Conservation (phyloP, 805 yeast species). For the Cephaloascus fragrans region DNA sequence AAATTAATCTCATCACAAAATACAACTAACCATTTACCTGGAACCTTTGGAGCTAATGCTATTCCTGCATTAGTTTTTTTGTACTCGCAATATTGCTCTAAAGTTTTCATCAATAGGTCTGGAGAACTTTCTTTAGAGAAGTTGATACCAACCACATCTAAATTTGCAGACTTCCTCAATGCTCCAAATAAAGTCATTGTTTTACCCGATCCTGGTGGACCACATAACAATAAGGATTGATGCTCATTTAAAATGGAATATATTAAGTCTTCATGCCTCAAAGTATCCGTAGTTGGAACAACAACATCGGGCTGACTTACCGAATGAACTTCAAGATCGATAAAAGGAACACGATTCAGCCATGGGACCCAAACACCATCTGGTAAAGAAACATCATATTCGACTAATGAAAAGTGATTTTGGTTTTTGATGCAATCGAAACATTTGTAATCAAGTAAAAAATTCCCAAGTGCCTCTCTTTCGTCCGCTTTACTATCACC, state of each 20-base stretch:
- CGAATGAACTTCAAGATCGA: slow-evolving; percentile 46
- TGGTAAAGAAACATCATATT: slow-evolving; percentile 33
- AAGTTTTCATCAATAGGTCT: slow-evolving; percentile 42
- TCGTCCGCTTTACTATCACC: slow-evolving; percentile 41
- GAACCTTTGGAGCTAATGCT: slow-evolving; percentile 44
- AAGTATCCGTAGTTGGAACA: slow-evolving; percentile 74
- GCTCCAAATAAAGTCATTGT: slow-evolving; percentile 81
- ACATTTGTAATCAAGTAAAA: slow-evolving; percentile 11
- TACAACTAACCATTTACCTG: slow-evolving; percentile 65
- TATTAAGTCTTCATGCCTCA: slow-evolving; percentile 53
- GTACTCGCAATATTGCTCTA: slow-evolving; percentile 69
- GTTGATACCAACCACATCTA: slow-evolving; percentile 60
- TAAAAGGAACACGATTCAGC: slow-evolving; percentile 24
- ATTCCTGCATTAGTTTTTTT: slow-evolving; percentile 40
- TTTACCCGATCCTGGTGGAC: slow-evolving; percentile 97
- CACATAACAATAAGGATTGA: slow-evolving; percentile 65
- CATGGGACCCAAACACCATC: slow-evolving; percentile 38
- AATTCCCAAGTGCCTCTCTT: slow-evolving; percentile 24
- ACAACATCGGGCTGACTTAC: slow-evolving; percentile 54
- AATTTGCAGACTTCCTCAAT: slow-evolving; percentile 43
- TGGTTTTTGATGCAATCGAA: slow-evolving; percentile 1
- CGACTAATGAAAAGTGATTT: slow-evolving; percentile 16
- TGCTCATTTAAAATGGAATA: slow-evolving; percentile 46
- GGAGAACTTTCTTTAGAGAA: slow-evolving; percentile 79
- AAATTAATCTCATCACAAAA: slow-evolving; percentile 91